These are phyloP conservation scores for Gymnopus androsaceus DNA, from an alignment of 1,284 basidiomycete species.

Conservation along the genomic window DNA sequence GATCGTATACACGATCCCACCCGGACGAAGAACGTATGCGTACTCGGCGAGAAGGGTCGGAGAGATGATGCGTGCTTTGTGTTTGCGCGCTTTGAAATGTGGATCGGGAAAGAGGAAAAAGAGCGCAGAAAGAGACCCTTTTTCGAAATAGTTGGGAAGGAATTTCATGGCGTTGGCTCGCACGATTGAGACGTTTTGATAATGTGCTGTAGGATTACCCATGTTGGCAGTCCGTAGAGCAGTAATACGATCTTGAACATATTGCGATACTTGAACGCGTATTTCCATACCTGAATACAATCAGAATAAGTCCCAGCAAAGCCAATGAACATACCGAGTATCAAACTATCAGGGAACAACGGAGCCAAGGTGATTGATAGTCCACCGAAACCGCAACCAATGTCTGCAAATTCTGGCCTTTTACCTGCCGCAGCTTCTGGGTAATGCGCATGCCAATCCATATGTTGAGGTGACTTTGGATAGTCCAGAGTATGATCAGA, in stretches of 20 bases:
- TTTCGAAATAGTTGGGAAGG: slow-evolving; percentile 93
- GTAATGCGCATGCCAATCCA: slow-evolving; percentile 89
- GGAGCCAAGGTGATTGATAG: slow-evolving; percentile 90
- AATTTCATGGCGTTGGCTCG: slow-evolving; percentile 99
- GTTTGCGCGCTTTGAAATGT: slow-evolving; percentile 97
- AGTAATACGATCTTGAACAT: slow-evolving; percentile 91
- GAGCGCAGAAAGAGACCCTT: slow-evolving; percentile 87
- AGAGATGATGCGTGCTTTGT: slow-evolving; percentile 98
- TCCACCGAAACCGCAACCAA: slow-evolving; percentile 98
- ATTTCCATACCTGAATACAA: slow-evolving; percentile 87
- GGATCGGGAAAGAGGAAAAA: slow-evolving; percentile 99
- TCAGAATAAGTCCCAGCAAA: not conserved
- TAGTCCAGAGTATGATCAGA: slow-evolving; percentile 94
- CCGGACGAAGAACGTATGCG: slow-evolving; percentile 88
- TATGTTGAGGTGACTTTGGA: slow-evolving; percentile 75
- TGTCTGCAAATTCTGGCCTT: slow-evolving; percentile 91
- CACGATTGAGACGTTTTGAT: slow-evolving; percentile 92
- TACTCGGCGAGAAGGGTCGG: slow-evolving; percentile 93
- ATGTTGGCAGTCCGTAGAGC: slow-evolving; percentile 72
- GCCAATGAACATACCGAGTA: slow-evolving; percentile 74
- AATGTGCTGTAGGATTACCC: slow-evolving; percentile 37
- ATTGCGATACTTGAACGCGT: slow-evolving; percentile 93
- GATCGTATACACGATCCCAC: slow-evolving; percentile 96
- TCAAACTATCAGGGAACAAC: slow-evolving; percentile 88
- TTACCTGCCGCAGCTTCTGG: slow-evolving; percentile 69